Evolutionary conservation across 495 filamentous ascomycete genomes (phyloP).

Genomic region (Cercophora sp.): DNA sequence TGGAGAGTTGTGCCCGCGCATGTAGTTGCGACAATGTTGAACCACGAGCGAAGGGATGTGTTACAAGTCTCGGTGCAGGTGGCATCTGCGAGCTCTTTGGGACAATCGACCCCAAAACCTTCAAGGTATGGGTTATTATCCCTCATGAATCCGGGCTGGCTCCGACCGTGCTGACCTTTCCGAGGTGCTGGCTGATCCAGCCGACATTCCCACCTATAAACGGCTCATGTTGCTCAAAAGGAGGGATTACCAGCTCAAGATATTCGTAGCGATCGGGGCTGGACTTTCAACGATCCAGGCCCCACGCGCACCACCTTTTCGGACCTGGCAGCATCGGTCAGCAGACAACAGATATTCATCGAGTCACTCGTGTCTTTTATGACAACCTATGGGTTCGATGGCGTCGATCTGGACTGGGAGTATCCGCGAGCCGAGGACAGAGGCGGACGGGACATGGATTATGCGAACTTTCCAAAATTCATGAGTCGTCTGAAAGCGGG

Average conservation of each 20-base stretch:
- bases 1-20: background rate
- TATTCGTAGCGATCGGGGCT: constrained; percentile 43
- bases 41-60: background rate
- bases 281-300: constrained; percentile 38
- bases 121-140: constrained; percentile 15
- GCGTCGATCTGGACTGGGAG: constrained; percentile 55
- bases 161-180: too few species aligned
- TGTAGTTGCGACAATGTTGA: background rate
- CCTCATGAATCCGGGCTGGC: too few species aligned
- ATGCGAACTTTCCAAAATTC: constrained; percentile 34
- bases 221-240: constrained; percentile 16
- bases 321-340: constrained; percentile 16
- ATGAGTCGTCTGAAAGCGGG: background rate
- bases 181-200: too few species aligned
- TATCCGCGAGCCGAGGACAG: constrained; percentile 42
- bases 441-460: constrained; percentile 33
- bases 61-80: background rate
- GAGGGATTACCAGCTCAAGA: constrained; percentile 23
- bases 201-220: background rate
- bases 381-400: constrained; percentile 24
- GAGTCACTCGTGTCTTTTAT: constrained; percentile 13
- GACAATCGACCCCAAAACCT: constrained; percentile 13
- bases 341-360: constrained; percentile 21
- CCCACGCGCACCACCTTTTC: constrained; percentile 19
- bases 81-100: constrained; percentile 13